Percentiles rank a stretch among this genome's conserved stretches.
Conservation (phyloP, 345 rosid genomes). For the Raphanus raphanistrum region DNA sequence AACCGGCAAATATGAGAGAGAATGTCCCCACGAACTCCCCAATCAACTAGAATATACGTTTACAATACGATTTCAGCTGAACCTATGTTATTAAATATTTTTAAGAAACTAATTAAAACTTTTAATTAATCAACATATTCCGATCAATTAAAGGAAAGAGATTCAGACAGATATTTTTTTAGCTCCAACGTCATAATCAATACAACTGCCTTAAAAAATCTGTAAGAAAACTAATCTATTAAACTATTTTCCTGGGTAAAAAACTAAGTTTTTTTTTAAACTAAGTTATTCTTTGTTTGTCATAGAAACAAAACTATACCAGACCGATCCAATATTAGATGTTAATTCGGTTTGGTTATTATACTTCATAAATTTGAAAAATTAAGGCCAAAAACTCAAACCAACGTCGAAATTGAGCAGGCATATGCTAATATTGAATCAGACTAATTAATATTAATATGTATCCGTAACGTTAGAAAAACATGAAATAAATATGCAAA, state of each 20-base stretch:
- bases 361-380: not conserved
- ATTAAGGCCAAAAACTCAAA: not conserved
- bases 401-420: not conserved
- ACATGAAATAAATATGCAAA: not conserved
- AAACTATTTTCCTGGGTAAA: not conserved
- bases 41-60: not conserved
- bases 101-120: not conserved
- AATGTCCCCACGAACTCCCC: not conserved
- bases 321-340: not conserved
- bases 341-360: not conserved
- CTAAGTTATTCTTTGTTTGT: not conserved
- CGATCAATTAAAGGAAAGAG: not conserved
- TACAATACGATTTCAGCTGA: not conserved
- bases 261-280: too few relatives aligned
- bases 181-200: not conserved
- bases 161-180: not conserved
- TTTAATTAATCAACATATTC: not conserved
- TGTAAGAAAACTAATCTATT: not conserved
- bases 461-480: not conserved
- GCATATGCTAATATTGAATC: conserved; percentile 4
- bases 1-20: not conserved
- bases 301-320: not conserved
- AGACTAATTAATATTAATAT: not conserved
- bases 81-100: not conserved
- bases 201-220: not conserved